Evolutionary conservation across 257 asterid genomes (phyloP).

Genomic region (Rehmannia glutinosa): DNA sequence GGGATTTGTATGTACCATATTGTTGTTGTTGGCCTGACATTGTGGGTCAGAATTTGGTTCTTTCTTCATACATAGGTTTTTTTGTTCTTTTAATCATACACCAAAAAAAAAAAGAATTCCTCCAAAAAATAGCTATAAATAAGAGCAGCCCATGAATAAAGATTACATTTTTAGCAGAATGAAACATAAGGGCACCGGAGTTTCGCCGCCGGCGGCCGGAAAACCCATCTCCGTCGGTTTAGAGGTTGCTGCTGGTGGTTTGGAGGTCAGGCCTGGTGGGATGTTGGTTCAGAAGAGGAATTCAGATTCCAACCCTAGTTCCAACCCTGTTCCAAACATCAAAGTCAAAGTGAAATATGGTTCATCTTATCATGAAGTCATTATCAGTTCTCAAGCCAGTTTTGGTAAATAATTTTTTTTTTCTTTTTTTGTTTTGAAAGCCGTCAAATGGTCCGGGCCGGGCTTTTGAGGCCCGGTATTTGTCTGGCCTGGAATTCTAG

Average conservation of each 20-base stretch:
- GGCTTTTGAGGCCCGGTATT: too few species aligned
- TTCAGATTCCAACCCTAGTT: conserved; percentile 52
- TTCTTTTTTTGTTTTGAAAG: neutral
- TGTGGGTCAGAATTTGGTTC: conserved; percentile 69
- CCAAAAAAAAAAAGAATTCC: neutral
- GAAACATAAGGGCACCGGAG: conserved; percentile 49
- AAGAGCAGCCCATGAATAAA: too few species aligned
- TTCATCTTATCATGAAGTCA: conserved; percentile 55
- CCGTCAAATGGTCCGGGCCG: too few species aligned
- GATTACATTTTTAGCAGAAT: conserved; percentile 45
- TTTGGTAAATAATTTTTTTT: conserved; percentile 44
- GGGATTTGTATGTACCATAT: conserved; percentile 22
- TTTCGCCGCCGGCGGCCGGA: conserved; percentile 30
- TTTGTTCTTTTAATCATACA: too few species aligned
- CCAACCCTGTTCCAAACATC: conserved; percentile 40
- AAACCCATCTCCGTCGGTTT: too few species aligned
- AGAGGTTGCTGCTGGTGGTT: conserved; percentile 34
- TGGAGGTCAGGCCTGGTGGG: conserved; percentile 89
- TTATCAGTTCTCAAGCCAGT: conserved; percentile 69
- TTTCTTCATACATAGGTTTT: conserved; percentile 52
- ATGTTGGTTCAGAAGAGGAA: conserved; percentile 85
- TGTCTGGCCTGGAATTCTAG: too few species aligned
- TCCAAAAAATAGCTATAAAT: too few species aligned
- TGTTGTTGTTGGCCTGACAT: conserved; percentile 47
- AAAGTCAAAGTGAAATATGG: conserved; percentile 67